Conservation (phyloP, 768 basidiomycete genomes). For the Tylopilus cervinicoccineus region DNA sequence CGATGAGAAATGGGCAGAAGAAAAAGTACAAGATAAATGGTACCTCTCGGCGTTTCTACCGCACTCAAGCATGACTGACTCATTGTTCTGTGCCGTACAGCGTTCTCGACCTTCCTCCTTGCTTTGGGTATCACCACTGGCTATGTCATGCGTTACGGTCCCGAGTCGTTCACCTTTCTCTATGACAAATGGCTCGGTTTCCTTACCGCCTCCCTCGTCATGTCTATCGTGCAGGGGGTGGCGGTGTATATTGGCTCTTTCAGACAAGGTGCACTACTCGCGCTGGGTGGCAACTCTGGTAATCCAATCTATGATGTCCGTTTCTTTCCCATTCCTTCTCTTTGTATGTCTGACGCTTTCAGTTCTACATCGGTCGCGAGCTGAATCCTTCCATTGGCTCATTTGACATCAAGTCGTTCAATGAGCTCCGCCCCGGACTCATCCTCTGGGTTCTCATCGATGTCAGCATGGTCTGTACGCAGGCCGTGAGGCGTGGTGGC, state of each 20-base stretch:
- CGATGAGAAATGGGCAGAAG: constrained; percentile 69
- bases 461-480: constrained; percentile 87
- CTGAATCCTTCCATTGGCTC: constrained; percentile 83
- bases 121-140: constrained; percentile 71
- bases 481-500: constrained; percentile 75
- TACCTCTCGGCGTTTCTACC: constrained; percentile 31
- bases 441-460: constrained; percentile 89
- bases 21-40: constrained; percentile 95
- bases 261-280: constrained; percentile 65
- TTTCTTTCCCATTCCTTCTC: background rate
- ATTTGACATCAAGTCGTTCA: constrained; percentile 68
- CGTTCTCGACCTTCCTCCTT: constrained; percentile 83
- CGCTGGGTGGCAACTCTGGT: constrained; percentile 89
- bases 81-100: constrained; percentile 35
- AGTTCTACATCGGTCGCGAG: constrained; percentile 95
- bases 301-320: constrained; percentile 84
- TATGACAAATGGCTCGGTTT: constrained; percentile 93
- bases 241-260: constrained; percentile 73
- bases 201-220: constrained; percentile 73
- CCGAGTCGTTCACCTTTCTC: constrained; percentile 79
- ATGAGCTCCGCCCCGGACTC: constrained; percentile 53
- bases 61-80: background rate
- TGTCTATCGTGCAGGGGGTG: constrained; percentile 72
- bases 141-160: constrained; percentile 68
- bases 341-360: constrained; percentile 1